Evolutionary conservation across 129 eudicot species (phyloP).

Genomic region (Flaveria sonorensis): DNA sequence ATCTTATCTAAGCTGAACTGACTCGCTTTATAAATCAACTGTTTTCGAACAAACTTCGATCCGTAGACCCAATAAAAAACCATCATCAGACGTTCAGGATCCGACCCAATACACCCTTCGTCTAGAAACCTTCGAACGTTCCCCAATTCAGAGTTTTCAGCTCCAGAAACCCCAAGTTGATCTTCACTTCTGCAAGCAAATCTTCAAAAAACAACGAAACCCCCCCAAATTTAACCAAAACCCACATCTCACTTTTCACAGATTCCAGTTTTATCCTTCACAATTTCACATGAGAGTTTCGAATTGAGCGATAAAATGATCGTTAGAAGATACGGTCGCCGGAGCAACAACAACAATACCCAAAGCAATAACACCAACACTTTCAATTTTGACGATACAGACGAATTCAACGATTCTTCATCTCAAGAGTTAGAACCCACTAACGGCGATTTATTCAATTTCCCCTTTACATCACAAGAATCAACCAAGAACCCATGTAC

Average conservation of each 20-base stretch:
- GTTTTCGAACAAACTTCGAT: too few species aligned
- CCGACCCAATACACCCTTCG: constrained; percentile 25
- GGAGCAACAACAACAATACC: constrained; percentile 49
- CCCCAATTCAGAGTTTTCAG: constrained; percentile 26
- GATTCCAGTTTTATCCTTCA: background rate
- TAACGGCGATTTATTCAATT: constrained; percentile 43
- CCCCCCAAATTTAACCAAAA: constrained; percentile 19
- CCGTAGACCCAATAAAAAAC: too few species aligned
- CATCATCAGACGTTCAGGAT: background rate
- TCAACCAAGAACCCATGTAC: constrained; percentile 41
- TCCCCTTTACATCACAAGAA: constrained; percentile 69
- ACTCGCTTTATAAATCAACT: too few species aligned
- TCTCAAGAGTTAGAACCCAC: constrained; percentile 41
- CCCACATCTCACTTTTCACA: constrained; percentile 16
- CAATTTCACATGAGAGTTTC: constrained; percentile 31
- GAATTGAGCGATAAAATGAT: constrained; percentile 53
- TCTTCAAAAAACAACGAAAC: constrained; percentile 20
- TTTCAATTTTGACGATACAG: constrained; percentile 46
- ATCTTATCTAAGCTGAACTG: too few species aligned
- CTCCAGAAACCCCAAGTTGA: constrained; percentile 37
- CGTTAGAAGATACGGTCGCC: constrained; percentile 76
- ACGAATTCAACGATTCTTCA: constrained; percentile 31
- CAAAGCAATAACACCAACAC: constrained; percentile 48
- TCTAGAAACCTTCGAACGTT: constrained; percentile 24
- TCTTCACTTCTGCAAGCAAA: constrained; percentile 31